phyloP scores from a whole-genome alignment of 441 rosid species.

The Pelargonium citronellum region DNA sequence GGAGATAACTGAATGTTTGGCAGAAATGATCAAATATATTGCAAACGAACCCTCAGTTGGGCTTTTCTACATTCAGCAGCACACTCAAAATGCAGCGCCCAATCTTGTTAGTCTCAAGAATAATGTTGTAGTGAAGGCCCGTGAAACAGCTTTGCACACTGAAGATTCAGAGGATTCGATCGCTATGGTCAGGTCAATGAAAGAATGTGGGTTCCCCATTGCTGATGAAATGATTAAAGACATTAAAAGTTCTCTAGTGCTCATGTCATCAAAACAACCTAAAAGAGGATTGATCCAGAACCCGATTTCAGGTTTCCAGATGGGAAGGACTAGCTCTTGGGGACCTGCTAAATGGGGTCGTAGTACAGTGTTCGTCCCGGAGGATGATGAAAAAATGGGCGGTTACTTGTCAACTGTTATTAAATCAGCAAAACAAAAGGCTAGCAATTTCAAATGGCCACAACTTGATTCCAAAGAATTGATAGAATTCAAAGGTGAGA shows the following conservation, averaged over 20 bases:
- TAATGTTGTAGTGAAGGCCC: slow-evolving; percentile 49
- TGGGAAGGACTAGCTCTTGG: slow-evolving; percentile 48
- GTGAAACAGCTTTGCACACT: slow-evolving; percentile 55
- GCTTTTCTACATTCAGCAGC: slow-evolving; percentile 85
- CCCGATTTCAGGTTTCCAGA: slow-evolving; percentile 32
- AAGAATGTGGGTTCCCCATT: slow-evolving; percentile 60
- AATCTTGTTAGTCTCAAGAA: slow-evolving; percentile 53
- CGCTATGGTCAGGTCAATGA: slow-evolving; percentile 67
- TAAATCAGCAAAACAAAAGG: slow-evolving; percentile 68
- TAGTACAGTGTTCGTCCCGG: slow-evolving; percentile 30
- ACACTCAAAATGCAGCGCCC: slow-evolving; percentile 64
- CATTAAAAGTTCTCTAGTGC: slow-evolving; percentile 50
- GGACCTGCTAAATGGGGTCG: slow-evolving; percentile 41
- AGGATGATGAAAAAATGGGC: slow-evolving; percentile 31
- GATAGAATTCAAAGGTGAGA: slow-evolving; percentile 19
- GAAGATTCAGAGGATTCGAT: slow-evolving; percentile 83
- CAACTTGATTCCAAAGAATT: slow-evolving; percentile 40
- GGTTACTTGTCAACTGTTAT: slow-evolving; percentile 57
- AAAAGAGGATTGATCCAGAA: slow-evolving; percentile 52
- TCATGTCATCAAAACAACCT: slow-evolving; percentile 61
- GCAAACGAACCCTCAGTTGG: slow-evolving; percentile 96
- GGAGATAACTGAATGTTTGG: slow-evolving; percentile 78
- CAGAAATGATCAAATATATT: slow-evolving; percentile 83
- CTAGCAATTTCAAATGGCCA: slow-evolving; percentile 65
- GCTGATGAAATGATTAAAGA: slow-evolving; percentile 82